Evolutionary conservation across 2,329 filamentous ascomycete species (phyloP).

Genomic region (Geoglossum cookeanum): DNA sequence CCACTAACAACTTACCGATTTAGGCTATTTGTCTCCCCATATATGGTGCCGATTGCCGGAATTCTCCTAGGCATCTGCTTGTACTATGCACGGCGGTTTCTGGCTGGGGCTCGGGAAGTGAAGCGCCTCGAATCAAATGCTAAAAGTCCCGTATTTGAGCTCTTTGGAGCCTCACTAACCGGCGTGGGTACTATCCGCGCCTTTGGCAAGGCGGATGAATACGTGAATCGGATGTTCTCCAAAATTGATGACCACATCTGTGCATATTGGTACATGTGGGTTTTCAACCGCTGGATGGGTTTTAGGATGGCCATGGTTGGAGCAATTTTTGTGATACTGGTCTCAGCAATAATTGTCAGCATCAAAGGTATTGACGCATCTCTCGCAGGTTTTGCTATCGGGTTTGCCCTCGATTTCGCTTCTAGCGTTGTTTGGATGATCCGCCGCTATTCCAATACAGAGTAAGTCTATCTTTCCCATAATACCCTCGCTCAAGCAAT

Average conservation of each 20-base stretch:
- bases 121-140: conserved; percentile 61
- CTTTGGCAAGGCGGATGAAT: conserved; percentile 48
- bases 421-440: conserved; percentile 44
- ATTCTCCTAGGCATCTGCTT: conserved; percentile 38
- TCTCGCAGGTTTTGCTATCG: conserved; percentile 56
- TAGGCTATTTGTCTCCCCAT: conserved; percentile 44
- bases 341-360: conserved; percentile 43
- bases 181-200: conserved; percentile 60
- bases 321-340: conserved; percentile 45
- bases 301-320: conserved; percentile 54
- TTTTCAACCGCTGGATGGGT: conserved; percentile 20
- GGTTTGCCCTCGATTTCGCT: conserved; percentile 54
- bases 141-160: conserved; percentile 65
- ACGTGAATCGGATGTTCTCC: conserved; percentile 30
- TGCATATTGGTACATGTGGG: conserved; percentile 15
- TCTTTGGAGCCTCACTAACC: conserved; percentile 52
- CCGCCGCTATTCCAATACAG: conserved; percentile 47
- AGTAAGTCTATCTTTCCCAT: conserved; percentile 26
- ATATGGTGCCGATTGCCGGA: conserved; percentile 42
- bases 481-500: neutral
- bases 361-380: conserved; percentile 44
- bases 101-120: conserved; percentile 52
- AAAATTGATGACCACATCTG: conserved; percentile 1
- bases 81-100: conserved; percentile 41
- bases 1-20: neutral